Conservation (phyloP, 768 basidiomycete genomes). For the Lactifluus rugatus region DNA sequence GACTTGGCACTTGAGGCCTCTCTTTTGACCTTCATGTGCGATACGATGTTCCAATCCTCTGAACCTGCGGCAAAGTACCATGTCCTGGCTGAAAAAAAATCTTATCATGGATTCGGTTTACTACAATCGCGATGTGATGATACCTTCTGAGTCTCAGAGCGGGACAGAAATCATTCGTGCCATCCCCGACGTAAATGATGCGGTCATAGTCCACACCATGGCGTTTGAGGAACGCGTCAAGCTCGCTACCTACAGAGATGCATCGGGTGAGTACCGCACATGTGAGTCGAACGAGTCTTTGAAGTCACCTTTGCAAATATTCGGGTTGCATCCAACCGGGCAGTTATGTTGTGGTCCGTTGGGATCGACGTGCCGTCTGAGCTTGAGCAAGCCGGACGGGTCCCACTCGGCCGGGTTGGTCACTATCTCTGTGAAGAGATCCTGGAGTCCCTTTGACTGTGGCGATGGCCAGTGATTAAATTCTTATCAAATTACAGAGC, state of each 20-base stretch:
- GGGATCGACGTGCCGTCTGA: conserved; percentile 70
- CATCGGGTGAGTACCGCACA: not conserved
- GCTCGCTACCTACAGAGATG: conserved; percentile 66
- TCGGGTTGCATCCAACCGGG: conserved; percentile 79
- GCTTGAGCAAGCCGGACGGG: conserved; percentile 54
- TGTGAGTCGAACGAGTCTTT: not conserved
- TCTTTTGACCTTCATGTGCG: conserved; percentile 49
- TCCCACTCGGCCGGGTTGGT: conserved; percentile 91
- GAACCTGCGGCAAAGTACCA: conserved; percentile 67
- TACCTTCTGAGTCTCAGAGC: conserved; percentile 70
- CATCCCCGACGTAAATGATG: conserved; percentile 88
- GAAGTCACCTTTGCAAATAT: conserved; percentile 90
- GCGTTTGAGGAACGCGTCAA: conserved; percentile 67
- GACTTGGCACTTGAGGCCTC: conserved; percentile 62
- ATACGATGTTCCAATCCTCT: conserved; percentile 78
- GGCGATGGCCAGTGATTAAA: not conserved
- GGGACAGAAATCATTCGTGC: conserved; percentile 93
- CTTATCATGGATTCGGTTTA: not conserved
- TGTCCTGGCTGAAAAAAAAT: conserved; percentile 53
- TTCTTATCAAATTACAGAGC: not conserved
- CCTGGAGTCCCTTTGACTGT: conserved; percentile 64
- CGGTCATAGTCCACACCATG: conserved; percentile 58
- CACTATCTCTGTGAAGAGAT: conserved; percentile 73
- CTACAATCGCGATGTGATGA: conserved; percentile 15
- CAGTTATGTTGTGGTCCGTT: conserved; percentile 73